A percentile compares a stretch with the other conserved stretches of the same genome.
Conservation (phyloP, 1,284 basidiomycete species). For the Gomphus sp. region DNA sequence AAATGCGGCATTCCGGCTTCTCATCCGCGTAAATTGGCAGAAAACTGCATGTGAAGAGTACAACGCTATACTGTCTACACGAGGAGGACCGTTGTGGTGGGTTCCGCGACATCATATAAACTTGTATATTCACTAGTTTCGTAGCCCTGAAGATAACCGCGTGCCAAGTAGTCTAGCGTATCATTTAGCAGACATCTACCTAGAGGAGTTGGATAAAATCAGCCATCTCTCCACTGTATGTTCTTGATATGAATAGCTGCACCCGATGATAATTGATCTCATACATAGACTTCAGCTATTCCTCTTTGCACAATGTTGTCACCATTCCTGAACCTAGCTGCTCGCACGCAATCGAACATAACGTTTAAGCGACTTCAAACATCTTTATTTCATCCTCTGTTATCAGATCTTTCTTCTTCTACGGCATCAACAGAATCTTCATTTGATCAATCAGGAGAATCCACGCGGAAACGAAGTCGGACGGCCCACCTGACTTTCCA, state of each 20-base stretch:
- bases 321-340: conserved; percentile 65
- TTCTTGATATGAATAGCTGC: conserved; percentile 9
- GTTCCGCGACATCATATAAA: conserved; percentile 16
- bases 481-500: conserved; percentile 25
- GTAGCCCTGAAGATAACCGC: conserved; percentile 61
- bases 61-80: conserved; percentile 52
- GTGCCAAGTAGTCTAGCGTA: conserved; percentile 76
- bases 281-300: conserved; percentile 26
- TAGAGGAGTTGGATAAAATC: conserved; percentile 82
- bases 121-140: background rate
- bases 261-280: background rate
- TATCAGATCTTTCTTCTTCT: conserved; percentile 35
- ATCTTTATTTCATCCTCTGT: conserved; percentile 56
- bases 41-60: conserved; percentile 44
- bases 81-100: conserved; percentile 74
- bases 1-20: conserved; percentile 75
- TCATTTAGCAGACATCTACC: conserved; percentile 85
- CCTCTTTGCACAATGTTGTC: conserved; percentile 52
- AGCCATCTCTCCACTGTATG: conserved; percentile 7
- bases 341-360: conserved; percentile 48
- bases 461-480: conserved; percentile 32
- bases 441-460: conserved; percentile 23
- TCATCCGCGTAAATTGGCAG: conserved; percentile 69
- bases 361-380: conserved; percentile 65
- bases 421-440: conserved; percentile 22